Conservation (phyloP, 31 red algal genomes). For the Odonthalia washingtoniensis region DNA sequence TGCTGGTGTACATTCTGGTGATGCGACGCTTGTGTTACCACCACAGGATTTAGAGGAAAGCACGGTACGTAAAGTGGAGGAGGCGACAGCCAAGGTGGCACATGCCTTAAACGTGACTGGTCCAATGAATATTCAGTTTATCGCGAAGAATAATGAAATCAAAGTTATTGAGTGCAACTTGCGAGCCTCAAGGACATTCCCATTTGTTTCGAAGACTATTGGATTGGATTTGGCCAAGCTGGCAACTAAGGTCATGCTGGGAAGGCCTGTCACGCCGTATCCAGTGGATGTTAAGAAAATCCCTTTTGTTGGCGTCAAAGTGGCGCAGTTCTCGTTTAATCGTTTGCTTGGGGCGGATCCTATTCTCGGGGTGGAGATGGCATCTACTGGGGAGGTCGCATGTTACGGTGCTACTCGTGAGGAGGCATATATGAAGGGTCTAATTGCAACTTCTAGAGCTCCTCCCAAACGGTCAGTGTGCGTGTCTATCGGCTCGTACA, state of each 20-base stretch:
- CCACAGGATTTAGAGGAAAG: slow-evolving; percentile 87
- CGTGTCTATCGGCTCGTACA: slow-evolving; percentile 94
- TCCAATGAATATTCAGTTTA: slow-evolving; percentile 99
- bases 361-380: slow-evolving; percentile 99
- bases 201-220: slow-evolving; percentile 97
- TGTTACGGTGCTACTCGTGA: slow-evolving; percentile 92
- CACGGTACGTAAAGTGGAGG: slow-evolving; percentile 94
- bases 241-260: slow-evolving; percentile 95
- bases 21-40: slow-evolving; percentile 92
- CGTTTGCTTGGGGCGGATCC: slow-evolving; percentile 92
- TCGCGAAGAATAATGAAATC: slow-evolving; percentile 97
- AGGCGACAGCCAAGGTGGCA: slow-evolving; percentile 84
- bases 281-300: slow-evolving; percentile 76
- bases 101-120: slow-evolving; percentile 93
- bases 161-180: slow-evolving; percentile 99
- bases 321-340: slow-evolving; percentile 93
- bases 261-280: slow-evolving; percentile 73
- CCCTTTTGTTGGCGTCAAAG: slow-evolving; percentile 94
- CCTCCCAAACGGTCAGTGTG: slow-evolving; percentile 57
- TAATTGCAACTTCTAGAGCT: slow-evolving; percentile 66
- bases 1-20: slow-evolving; percentile 99
- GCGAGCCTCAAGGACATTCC: slow-evolving; percentile 91
- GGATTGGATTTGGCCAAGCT: slow-evolving; percentile 93
- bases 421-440: slow-evolving; percentile 96
- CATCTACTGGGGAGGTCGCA: slow-evolving; percentile 97